A percentile compares a stretch with the other conserved stretches of the same genome.
Evolutionary conservation across 805 yeast genomes (phyloP).

Genomic region (Citeromyces matritensis): DNA sequence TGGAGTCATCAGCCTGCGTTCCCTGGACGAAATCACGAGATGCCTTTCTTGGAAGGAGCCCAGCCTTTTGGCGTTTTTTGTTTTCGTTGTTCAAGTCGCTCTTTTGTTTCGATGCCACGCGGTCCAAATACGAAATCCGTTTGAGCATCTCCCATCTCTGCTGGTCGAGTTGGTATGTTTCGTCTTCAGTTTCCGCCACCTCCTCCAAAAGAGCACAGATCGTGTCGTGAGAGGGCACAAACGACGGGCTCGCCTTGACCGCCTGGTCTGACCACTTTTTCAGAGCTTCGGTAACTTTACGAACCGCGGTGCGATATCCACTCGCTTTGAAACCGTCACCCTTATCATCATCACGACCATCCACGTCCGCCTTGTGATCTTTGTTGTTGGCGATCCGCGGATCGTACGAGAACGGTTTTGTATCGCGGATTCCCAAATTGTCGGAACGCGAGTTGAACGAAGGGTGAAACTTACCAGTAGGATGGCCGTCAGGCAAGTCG

Average conservation of each 20-base stretch:
- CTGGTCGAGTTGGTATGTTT: no score
- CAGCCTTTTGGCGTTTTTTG: conserved; percentile 11
- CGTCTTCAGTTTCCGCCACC: conserved; percentile 37
- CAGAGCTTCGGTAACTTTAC: conserved; percentile 39
- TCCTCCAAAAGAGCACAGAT: conserved; percentile 45
- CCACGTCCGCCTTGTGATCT: conserved; percentile 59
- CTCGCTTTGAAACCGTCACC: conserved; percentile 29
- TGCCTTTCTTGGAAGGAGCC: conserved; percentile 18
- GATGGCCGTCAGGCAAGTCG: conserved; percentile 15
- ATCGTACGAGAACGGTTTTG: conserved; percentile 69
- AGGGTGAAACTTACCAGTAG: conserved; percentile 10
- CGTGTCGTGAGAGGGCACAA: conserved; percentile 16
- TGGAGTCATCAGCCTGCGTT: neutral
- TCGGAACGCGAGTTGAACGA: conserved; percentile 85
- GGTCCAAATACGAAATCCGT: conserved; percentile 54
- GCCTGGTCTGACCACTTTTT: conserved; percentile 38
- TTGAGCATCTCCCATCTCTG: conserved; percentile 64
- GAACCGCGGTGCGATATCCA: conserved; percentile 34
- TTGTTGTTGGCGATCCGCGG: conserved; percentile 58
- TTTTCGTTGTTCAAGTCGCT: conserved; percentile 21
- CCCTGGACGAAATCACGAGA: conserved; percentile 7
- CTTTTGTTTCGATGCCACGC: conserved; percentile 39
- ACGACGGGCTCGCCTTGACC: conserved; percentile 4
- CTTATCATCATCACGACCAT: conserved; percentile 62
- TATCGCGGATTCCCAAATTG: conserved; percentile 72